Evolutionary conservation across 1,284 basidiomycete genomes (phyloP).

Genomic region (Cutaneotrichosporon spelunceum): DNA sequence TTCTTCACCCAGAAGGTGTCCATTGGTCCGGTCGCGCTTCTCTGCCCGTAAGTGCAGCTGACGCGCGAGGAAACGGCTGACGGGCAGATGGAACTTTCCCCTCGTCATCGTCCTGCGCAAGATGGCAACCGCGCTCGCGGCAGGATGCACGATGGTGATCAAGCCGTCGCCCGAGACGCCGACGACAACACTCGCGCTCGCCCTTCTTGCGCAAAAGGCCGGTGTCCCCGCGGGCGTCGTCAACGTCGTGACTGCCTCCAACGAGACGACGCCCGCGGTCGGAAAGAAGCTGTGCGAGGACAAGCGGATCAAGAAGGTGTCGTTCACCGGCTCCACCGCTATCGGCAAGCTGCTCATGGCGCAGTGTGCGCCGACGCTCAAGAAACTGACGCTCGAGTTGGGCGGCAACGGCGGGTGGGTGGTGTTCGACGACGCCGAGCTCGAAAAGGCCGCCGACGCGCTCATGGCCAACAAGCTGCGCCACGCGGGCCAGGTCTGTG

Average conservation of each 20-base stretch:
- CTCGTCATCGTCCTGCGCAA: slow-evolving; percentile 73
- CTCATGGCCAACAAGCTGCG: slow-evolving; percentile 85
- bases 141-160: slow-evolving; percentile 43
- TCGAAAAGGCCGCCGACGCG: slow-evolving; percentile 39
- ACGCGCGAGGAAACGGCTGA: slow-evolving; percentile 2
- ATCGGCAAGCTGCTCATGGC: slow-evolving; percentile 28
- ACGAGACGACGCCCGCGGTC: slow-evolving; percentile 48
- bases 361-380: slow-evolving; percentile 46
- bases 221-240: slow-evolving; percentile 86
- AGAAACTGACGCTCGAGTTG: slow-evolving; percentile 49
- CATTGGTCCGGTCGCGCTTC: slow-evolving; percentile 57
- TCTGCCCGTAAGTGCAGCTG: slow-evolving; percentile 32
- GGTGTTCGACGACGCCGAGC: slow-evolving; percentile 49
- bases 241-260: slow-evolving; percentile 76
- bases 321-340: slow-evolving; percentile 80
- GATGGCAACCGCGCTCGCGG: slow-evolving; percentile 78
- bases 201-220: slow-evolving; percentile 25
- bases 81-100: slow-evolving; percentile 66
- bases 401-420: slow-evolving; percentile 49
- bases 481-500: slow-evolving; percentile 72
- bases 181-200: slow-evolving; percentile 70
- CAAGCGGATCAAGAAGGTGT: slow-evolving; percentile 61
- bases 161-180: slow-evolving; percentile 85
- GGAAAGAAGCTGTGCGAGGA: slow-evolving; percentile 34
- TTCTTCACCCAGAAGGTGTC: slow-evolving; percentile 57